Evolutionary conservation across 164 flowering plant species (phyloP).

Genomic region (Tetracentron sinense): DNA sequence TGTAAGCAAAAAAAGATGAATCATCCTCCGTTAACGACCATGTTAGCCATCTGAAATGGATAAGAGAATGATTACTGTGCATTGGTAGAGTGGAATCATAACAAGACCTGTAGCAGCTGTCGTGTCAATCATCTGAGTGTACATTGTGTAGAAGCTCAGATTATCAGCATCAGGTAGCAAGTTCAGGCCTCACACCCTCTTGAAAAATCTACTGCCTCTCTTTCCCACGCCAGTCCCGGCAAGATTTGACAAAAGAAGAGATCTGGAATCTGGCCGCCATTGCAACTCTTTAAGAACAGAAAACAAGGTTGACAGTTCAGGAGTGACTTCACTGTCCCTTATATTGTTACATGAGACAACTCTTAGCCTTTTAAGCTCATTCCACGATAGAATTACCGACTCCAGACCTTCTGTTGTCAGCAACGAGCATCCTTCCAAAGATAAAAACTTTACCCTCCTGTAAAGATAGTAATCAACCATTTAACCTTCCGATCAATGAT

Average conservation of each 20-base stretch:
- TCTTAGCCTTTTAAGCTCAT: slow-evolving; percentile 70
- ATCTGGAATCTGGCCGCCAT: slow-evolving; percentile 84
- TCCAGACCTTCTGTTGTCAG: slow-evolving; percentile 78
- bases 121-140: neutral
- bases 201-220: slow-evolving; percentile 70
- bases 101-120: slow-evolving; percentile 8
- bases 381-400: slow-evolving; percentile 68
- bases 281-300: slow-evolving; percentile 70
- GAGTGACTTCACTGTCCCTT: slow-evolving; percentile 67
- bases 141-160: slow-evolving; percentile 3
- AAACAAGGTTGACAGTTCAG: slow-evolving; percentile 63
- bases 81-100: neutral
- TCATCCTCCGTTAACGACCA: slow-evolving; percentile 11
- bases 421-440: slow-evolving; percentile 82
- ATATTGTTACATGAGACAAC: slow-evolving; percentile 82
- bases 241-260: slow-evolving; percentile 60
- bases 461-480: slow-evolving; percentile 9
- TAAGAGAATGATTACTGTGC: slow-evolving; percentile 6
- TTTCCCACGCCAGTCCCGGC: slow-evolving; percentile 61
- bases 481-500: neutral
- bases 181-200: slow-evolving; percentile 35
- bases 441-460: slow-evolving; percentile 75
- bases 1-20: slow-evolving; percentile 5
- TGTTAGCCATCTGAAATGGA: slow-evolving; percentile 17
- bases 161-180: slow-evolving; percentile 10